These are phyloP conservation scores for Luffa acutangula DNA, from an alignment of 306 rosid genomes.

Conservation along the genomic window DNA sequence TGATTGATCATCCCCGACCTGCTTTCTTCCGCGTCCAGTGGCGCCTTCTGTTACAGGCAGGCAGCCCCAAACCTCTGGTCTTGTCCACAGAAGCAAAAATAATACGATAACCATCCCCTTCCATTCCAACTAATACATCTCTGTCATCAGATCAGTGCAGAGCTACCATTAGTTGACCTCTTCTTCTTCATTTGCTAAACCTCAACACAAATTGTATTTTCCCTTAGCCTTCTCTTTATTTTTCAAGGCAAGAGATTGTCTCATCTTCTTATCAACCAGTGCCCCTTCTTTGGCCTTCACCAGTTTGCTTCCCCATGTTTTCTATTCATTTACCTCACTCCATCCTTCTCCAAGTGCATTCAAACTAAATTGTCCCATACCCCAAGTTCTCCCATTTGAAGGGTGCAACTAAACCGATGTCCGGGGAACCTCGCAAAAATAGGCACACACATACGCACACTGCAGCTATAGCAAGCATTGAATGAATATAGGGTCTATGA, in stretches of 20 bases:
- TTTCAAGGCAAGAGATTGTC: not conserved
- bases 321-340: not conserved
- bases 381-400: constrained; percentile 78
- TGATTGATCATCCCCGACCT: not conserved
- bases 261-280: not conserved
- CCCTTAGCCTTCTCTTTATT: not conserved
- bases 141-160: no score
- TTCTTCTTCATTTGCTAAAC: not conserved
- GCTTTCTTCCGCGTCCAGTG: not conserved
- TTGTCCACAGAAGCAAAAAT: not conserved
- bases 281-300: not conserved
- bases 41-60: not conserved
- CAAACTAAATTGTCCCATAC: constrained; percentile 49
- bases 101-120: not conserved
- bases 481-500: constrained; percentile 65
- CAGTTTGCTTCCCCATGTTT: not conserved
- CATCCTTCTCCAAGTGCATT: constrained; percentile 1
- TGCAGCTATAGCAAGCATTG: constrained; percentile 79
- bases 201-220: not conserved
- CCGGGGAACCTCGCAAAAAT: constrained; percentile 66
- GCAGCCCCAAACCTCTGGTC: not conserved
- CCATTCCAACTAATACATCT: not conserved
- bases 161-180: not conserved
- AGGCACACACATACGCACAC: constrained; percentile 91
- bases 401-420: constrained; percentile 56